Conservation (phyloP, 2,329 filamentous ascomycete species). For the Aspergillus uvarum region DNA sequence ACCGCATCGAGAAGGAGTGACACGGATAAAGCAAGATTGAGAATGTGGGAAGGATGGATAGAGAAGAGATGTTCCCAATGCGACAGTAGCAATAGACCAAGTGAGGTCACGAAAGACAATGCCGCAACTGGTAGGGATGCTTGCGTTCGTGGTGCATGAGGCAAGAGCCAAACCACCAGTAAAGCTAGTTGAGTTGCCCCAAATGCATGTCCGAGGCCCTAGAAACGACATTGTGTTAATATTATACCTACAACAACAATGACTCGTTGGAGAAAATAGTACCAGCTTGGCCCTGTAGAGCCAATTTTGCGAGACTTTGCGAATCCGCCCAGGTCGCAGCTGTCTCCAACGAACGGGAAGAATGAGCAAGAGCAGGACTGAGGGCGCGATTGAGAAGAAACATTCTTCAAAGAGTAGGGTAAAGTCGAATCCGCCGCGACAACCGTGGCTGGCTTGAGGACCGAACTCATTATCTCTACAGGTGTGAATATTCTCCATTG, state of each 20-base stretch:
- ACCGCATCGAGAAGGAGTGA: conserved; percentile 3
- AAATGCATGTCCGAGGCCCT: not conserved
- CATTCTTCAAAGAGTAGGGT: conserved; percentile 11
- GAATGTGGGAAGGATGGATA: conserved; percentile 1
- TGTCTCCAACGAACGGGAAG: conserved; percentile 3
- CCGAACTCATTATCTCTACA: not conserved
- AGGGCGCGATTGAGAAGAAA: conserved; percentile 4
- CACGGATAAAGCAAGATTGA: conserved; percentile 2
- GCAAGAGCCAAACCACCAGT: not conserved
- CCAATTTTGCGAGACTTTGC: not conserved
- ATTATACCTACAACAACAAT: too few relatives aligned
- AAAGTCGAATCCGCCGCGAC: conserved; percentile 13
- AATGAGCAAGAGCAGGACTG: not conserved
- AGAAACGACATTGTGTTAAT: not conserved
- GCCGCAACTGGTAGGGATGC: not conserved
- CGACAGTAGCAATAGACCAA: conserved; percentile 5
- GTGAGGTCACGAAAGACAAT: not conserved
- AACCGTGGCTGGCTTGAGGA: not conserved
- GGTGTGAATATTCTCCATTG: conserved; percentile 1
- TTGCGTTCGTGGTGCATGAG: conserved; percentile 1
- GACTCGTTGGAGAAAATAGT: not conserved
- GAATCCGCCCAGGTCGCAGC: not conserved
- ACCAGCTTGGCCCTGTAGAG: conserved; percentile 1
- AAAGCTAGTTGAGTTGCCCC: not conserved
- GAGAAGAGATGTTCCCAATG: conserved; percentile 8